Conservation (phyloP, 768 basidiomycete genomes). For the Suillus americanus region DNA sequence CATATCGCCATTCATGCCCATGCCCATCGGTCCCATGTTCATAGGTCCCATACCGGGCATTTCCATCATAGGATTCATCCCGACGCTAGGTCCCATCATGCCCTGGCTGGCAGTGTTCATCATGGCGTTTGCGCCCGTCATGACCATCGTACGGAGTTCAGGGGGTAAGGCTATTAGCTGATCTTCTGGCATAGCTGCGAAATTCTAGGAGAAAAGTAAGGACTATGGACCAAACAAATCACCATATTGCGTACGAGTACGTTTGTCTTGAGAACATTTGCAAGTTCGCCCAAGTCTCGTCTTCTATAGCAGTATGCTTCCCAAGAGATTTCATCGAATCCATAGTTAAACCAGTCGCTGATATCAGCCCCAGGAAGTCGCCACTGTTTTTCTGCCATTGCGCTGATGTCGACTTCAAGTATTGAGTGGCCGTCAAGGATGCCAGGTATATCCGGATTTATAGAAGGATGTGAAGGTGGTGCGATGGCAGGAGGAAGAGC, state of each 20-base stretch:
- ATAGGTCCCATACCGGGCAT: slow-evolving; percentile 65
- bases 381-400: slow-evolving; percentile 86
- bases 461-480: slow-evolving; percentile 76
- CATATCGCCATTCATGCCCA: slow-evolving; percentile 71
- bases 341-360: slow-evolving; percentile 99
- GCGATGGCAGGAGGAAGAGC: slow-evolving; percentile 66
- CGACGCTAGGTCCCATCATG: slow-evolving; percentile 52
- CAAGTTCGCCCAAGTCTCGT: slow-evolving; percentile 77
- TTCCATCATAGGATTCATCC: slow-evolving; percentile 77
- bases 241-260: slow-evolving; percentile 60
- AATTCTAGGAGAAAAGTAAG: slow-evolving; percentile 50
- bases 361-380: slow-evolving; percentile 88
- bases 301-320: slow-evolving; percentile 87
- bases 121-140: slow-evolving; percentile 78
- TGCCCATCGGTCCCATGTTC: slow-evolving; percentile 48
- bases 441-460: slow-evolving; percentile 69
- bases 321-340: slow-evolving; percentile 97
- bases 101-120: slow-evolving; percentile 53
- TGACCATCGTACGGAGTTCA: slow-evolving; percentile 84
- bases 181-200: slow-evolving; percentile 80
- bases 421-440: slow-evolving; percentile 75
- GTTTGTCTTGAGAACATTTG: slow-evolving; percentile 77
- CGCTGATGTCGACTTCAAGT: slow-evolving; percentile 78
- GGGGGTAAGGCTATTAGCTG: slow-evolving; percentile 75
- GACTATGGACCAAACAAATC: neutral